Conservation (phyloP, 169 alveolate species). For the Besnoitia besnoiti region DNA sequence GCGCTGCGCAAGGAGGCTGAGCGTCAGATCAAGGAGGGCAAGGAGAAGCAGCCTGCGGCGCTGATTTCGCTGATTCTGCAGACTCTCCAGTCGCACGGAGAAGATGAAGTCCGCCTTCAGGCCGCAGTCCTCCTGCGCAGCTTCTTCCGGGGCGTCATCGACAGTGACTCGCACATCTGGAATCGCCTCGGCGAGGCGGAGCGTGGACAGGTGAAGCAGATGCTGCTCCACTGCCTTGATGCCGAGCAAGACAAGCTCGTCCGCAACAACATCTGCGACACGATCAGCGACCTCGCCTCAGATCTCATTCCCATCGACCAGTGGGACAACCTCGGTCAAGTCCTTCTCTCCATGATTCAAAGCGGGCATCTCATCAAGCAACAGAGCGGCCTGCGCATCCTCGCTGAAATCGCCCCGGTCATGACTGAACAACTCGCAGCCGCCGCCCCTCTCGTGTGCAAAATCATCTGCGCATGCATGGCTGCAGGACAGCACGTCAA, state of each 20-base stretch:
- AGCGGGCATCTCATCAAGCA: conserved; percentile 23
- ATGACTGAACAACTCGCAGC: not conserved
- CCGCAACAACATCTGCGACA: conserved; percentile 53
- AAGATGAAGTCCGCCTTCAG: conserved; percentile 40
- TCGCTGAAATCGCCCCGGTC: conserved; percentile 40
- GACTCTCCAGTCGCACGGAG: conserved; percentile 19
- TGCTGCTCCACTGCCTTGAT: conserved; percentile 19
- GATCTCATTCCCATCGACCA: conserved; percentile 48
- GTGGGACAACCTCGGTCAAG: conserved; percentile 41
- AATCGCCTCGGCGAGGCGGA: not conserved
- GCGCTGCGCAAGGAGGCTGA: conserved; percentile 45
- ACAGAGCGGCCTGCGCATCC: conserved; percentile 44
- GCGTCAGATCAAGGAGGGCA: not conserved
- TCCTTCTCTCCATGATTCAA: conserved; percentile 28
- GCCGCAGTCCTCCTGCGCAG: conserved; percentile 51
- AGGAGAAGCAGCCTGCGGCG: not conserved
- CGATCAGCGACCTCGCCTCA: conserved; percentile 48
- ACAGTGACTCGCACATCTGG: conserved; percentile 40
- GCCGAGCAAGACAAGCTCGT: conserved; percentile 26
- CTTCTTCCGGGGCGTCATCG: conserved; percentile 39
- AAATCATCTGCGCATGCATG: conserved; percentile 14
- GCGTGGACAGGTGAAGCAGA: not conserved
- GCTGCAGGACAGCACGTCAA: not conserved
- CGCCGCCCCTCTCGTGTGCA: conserved; percentile 30
- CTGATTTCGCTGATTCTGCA: not conserved